Percentiles rank a stretch among this genome's conserved stretches.
Evolutionary conservation across 495 filamentous ascomycete species (phyloP).

Genomic region (Penicillium tannophilum): DNA sequence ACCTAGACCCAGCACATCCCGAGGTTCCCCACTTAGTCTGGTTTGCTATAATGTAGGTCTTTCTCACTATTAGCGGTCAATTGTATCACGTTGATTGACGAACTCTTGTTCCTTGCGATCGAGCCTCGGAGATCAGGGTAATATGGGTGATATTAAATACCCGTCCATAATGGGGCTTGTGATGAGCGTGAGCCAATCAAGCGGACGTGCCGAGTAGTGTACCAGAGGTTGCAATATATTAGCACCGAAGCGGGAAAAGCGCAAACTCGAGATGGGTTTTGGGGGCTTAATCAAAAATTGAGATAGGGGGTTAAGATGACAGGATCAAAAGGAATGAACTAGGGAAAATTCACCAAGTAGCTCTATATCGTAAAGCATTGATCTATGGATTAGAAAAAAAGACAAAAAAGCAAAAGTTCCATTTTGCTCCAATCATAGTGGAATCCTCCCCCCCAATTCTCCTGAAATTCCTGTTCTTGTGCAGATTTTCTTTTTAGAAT

Average conservation of each 20-base stretch:
- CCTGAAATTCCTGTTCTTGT: neutral
- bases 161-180: slow-evolving; percentile 6
- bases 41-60: neutral
- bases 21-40: slow-evolving; percentile 3
- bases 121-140: neutral
- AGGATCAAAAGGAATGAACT: neutral
- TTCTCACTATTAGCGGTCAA: neutral
- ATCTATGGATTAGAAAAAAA: neutral
- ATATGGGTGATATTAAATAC: slow-evolving; percentile 1
- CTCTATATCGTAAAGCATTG: neutral
- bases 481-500: neutral
- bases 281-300: too few relatives aligned
- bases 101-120: neutral
- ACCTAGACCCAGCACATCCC: slow-evolving; percentile 3
- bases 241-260: slow-evolving; percentile 9
- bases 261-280: neutral
- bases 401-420: neutral
- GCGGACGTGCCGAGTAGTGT: slow-evolving; percentile 18
- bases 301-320: neutral
- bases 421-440: neutral
- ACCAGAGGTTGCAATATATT: slow-evolving; percentile 23
- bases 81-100: neutral
- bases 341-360: neutral
- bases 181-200: slow-evolving; percentile 19
- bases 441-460: neutral